Evolutionary conservation across 2,329 filamentous ascomycete species (phyloP).

Genomic region (Penicillium sp.): DNA sequence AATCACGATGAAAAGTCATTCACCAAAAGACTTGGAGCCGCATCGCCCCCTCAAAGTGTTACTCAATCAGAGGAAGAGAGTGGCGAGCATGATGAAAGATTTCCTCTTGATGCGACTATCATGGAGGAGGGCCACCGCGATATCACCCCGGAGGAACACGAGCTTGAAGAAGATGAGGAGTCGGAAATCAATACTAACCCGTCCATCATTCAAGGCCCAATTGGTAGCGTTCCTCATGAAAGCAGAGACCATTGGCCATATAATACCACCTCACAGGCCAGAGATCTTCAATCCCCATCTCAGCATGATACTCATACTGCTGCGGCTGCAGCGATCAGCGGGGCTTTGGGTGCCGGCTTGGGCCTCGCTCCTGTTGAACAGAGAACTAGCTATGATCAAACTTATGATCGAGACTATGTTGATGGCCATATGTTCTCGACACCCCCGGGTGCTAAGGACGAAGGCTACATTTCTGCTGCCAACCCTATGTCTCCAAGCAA

Average conservation of each 20-base stretch:
- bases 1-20: slow-evolving; percentile 37
- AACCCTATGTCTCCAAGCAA: slow-evolving; percentile 52
- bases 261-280: slow-evolving; percentile 48
- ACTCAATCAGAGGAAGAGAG: slow-evolving; percentile 39
- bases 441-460: slow-evolving; percentile 66
- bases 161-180: slow-evolving; percentile 49
- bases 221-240: slow-evolving; percentile 53
- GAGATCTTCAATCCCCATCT: slow-evolving; percentile 37
- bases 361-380: slow-evolving; percentile 52
- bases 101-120: slow-evolving; percentile 65
- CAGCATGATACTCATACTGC: slow-evolving; percentile 15
- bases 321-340: slow-evolving; percentile 41
- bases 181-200: slow-evolving; percentile 76
- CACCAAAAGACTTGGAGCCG: slow-evolving; percentile 37
- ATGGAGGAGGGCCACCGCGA: slow-evolving; percentile 56
- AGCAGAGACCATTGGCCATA: slow-evolving; percentile 54
- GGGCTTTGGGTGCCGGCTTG: slow-evolving; percentile 34
- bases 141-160: slow-evolving; percentile 74
- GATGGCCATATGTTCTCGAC: slow-evolving; percentile 42
- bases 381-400: slow-evolving; percentile 53
- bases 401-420: slow-evolving; percentile 58
- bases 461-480: slow-evolving; percentile 83
- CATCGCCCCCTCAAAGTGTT: slow-evolving; percentile 54
- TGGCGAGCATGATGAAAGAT: slow-evolving; percentile 39
- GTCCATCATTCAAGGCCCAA: slow-evolving; percentile 72